These are phyloP conservation scores for Komagataella kurtzmanii DNA, from an alignment of 805 yeast genomes.

Conservation along the genomic window DNA sequence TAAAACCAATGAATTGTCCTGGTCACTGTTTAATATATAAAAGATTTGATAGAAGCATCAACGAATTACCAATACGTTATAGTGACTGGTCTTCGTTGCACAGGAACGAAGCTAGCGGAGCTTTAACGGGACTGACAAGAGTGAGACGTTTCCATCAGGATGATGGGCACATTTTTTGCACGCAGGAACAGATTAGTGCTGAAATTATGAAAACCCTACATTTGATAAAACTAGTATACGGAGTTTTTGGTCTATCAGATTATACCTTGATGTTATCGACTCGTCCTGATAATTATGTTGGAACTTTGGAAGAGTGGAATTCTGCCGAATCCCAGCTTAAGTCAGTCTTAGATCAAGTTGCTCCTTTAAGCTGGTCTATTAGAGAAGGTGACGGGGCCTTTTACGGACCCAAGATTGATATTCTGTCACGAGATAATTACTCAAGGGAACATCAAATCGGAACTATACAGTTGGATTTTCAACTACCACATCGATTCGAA, in stretches of 20 bases:
- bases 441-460: conserved; percentile 88
- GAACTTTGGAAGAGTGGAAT: conserved; percentile 68
- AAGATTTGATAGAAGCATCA: conserved; percentile 64
- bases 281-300: conserved; percentile 74
- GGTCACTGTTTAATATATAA: conserved; percentile 84
- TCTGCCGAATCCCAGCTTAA: conserved; percentile 61
- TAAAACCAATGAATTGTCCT: conserved; percentile 94
- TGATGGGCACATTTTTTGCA: conserved; percentile 94
- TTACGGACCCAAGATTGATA: conserved; percentile 94
- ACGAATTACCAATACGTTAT: conserved; percentile 74
- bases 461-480: conserved; percentile 91
- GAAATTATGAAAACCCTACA: conserved; percentile 67
- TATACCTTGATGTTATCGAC: conserved; percentile 70
- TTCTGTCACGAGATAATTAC: conserved; percentile 65
- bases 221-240: conserved; percentile 64
- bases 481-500: conserved; percentile 75
- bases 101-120: conserved; percentile 91
- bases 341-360: conserved; percentile 36
- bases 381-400: conserved; percentile 95
- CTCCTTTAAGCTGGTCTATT: conserved; percentile 43
- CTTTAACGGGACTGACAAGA: conserved; percentile 82
- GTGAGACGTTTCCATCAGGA: conserved; percentile 96
- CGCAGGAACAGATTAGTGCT: conserved; percentile 53
- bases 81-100: conserved; percentile 90
- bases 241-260: conserved; percentile 43